A percentile compares a stretch with the other conserved stretches of the same genome.
Conservation (phyloP, 257 asterid genomes). For the Solanum sejunctum region DNA sequence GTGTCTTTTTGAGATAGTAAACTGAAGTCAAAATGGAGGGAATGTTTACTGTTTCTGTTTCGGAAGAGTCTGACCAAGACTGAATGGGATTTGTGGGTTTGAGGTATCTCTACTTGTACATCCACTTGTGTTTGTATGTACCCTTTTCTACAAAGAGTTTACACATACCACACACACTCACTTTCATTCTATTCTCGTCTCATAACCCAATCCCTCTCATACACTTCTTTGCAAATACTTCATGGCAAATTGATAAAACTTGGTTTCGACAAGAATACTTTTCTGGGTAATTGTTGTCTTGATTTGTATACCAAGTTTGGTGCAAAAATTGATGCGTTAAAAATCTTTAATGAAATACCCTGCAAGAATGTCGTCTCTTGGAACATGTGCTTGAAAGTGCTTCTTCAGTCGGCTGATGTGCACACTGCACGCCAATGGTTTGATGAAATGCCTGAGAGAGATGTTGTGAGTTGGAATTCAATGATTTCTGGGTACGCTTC, state of each 20-base stretch:
- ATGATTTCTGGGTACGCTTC: conserved; percentile 45
- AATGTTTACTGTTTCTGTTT: too few species aligned
- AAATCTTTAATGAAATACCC: conserved; percentile 29
- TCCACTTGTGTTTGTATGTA: conserved; percentile 24
- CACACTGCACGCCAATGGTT: conserved; percentile 34
- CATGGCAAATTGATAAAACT: conserved; percentile 47
- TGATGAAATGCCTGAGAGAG: conserved; percentile 58
- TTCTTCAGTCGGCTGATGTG: conserved; percentile 13
- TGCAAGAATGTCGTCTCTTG: conserved; percentile 43
- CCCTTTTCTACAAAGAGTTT: conserved; percentile 20
- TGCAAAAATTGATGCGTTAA: conserved; percentile 27
- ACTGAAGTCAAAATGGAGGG: too few species aligned
- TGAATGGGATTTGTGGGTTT: neutral
- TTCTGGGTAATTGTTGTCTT: conserved; percentile 42
- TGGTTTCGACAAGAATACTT: conserved; percentile 29
- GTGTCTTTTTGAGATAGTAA: too few species aligned
- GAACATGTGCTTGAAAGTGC: conserved; percentile 37
- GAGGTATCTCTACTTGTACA: neutral
- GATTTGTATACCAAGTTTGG: conserved; percentile 39
- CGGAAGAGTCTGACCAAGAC: too few species aligned
- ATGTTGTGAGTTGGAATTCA: conserved; percentile 63
- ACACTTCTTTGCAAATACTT: conserved; percentile 27
- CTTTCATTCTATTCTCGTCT: conserved; percentile 22
- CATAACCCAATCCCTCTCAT: conserved; percentile 22
- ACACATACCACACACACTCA: conserved; percentile 14